A percentile compares a stretch with the other conserved stretches of the same genome.
phyloP scores from a whole-genome alignment of 768 basidiomycete genomes.

The Rhizopogon vulgaris region DNA sequence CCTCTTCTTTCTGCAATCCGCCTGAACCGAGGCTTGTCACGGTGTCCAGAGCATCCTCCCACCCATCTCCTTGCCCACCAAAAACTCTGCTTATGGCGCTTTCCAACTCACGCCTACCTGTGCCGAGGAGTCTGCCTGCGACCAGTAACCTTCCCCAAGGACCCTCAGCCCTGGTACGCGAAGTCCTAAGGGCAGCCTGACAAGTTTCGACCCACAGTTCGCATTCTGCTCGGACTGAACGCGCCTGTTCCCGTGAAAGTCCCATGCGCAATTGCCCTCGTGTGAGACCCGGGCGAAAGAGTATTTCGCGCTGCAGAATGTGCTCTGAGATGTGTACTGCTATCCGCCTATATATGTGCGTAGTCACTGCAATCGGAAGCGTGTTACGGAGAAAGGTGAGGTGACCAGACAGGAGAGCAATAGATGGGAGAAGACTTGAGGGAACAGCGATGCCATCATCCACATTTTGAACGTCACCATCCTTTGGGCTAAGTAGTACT shows the following conservation, averaged over 20 bases:
- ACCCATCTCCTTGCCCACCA: constrained; percentile 26
- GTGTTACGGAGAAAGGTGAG: constrained; percentile 59
- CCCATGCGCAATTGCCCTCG: constrained; percentile 19
- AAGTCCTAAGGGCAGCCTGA: constrained; percentile 45
- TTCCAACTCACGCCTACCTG: constrained; percentile 40
- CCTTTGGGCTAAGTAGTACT: neutral
- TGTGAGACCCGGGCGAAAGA: constrained; percentile 69
- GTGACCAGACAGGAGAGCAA: constrained; percentile 78
- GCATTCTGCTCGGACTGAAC: constrained; percentile 61
- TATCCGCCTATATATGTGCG: constrained; percentile 68
- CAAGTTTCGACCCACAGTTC: constrained; percentile 82
- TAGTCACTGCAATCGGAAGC: constrained; percentile 53
- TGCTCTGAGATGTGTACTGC: constrained; percentile 67
- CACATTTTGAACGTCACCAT: neutral
- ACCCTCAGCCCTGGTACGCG: constrained; percentile 50
- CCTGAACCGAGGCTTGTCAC: constrained; percentile 49
- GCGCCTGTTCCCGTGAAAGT: constrained; percentile 42
- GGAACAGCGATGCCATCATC: constrained; percentile 48
- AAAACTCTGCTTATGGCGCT: constrained; percentile 11
- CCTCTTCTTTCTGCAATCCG: constrained; percentile 60
- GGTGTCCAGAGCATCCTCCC: constrained; percentile 44
- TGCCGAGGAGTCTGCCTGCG: constrained; percentile 59
- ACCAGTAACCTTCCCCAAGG: constrained; percentile 75
- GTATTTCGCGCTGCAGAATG: constrained; percentile 76
- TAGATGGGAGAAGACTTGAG: constrained; percentile 64